Evolutionary conservation across 768 basidiomycete species (phyloP).

Genomic region (Peribolospora baueri): DNA sequence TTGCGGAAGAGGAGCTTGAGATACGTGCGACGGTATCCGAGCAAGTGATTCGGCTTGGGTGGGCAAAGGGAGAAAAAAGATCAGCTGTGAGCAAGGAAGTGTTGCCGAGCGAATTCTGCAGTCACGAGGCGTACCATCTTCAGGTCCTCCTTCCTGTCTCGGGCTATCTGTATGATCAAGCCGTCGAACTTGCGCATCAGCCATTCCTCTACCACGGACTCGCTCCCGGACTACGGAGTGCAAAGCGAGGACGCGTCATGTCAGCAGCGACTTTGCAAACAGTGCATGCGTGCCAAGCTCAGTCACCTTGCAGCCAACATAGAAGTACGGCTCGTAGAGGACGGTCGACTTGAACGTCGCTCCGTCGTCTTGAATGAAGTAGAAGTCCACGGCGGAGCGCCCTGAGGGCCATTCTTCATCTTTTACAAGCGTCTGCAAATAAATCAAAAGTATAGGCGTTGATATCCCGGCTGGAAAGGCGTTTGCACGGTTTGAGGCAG

Average conservation of each 20-base stretch:
- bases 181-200: conserved; percentile 81
- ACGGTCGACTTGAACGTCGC: conserved; percentile 85
- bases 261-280: background rate
- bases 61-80: background rate
- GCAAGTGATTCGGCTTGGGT: conserved; percentile 63
- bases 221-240: conserved; percentile 41
- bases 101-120: background rate
- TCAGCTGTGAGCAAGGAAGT: background rate
- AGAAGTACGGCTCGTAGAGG: conserved; percentile 84
- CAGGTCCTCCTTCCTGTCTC: conserved; percentile 77
- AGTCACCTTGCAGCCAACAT: conserved; percentile 68
- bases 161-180: conserved; percentile 46
- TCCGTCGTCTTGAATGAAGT: conserved; percentile 93
- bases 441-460: background rate
- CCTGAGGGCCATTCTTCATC: conserved; percentile 65
- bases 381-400: conserved; percentile 76
- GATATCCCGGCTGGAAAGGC: background rate
- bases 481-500: background rate
- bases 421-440: conserved; percentile 49
- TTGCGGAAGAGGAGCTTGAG: conserved; percentile 78
- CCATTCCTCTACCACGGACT: conserved; percentile 85
- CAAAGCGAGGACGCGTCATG: background rate
- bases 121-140: conserved; percentile 28
- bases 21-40: conserved; percentile 75
- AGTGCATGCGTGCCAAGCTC: background rate